A percentile compares a stretch with the other conserved stretches of the same genome.
Conservation (phyloP, 2,329 filamentous ascomycete species). For the Fusarium staphyleae region DNA sequence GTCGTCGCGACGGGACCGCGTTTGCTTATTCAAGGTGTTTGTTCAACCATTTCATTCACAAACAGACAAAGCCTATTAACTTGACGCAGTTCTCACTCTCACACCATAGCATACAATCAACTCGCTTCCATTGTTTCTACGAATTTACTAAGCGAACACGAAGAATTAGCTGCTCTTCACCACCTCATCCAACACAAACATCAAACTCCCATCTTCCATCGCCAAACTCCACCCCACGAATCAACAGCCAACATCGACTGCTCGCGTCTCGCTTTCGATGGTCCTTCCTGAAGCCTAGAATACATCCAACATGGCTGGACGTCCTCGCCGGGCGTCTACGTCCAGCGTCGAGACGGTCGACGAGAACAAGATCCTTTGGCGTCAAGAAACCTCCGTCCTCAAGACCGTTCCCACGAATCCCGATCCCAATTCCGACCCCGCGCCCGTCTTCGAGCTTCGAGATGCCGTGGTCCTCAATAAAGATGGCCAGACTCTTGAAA, state of each 20-base stretch:
- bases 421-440: conserved; percentile 55
- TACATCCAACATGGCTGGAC: conserved; percentile 50
- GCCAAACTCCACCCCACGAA: not conserved
- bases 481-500: conserved; percentile 62
- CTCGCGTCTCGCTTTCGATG: conserved; percentile 20
- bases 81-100: too few species aligned
- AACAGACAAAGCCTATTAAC: not conserved
- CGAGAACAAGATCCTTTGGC: conserved; percentile 46
- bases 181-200: not conserved
- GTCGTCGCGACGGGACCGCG: conserved; percentile 21
- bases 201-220: not conserved
- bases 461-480: conserved; percentile 66
- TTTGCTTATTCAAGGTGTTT: conserved; percentile 1
- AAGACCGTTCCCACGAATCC: conserved; percentile 38
- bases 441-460: conserved; percentile 67
- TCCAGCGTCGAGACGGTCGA: conserved; percentile 56
- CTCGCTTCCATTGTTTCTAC: too few species aligned
- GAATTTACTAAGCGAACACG: too few species aligned
- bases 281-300: conserved; percentile 7
- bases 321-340: conserved; percentile 52
- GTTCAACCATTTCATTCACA: not conserved
- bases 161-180: too few species aligned
- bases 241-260: conserved; percentile 2
- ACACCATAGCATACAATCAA: too few species aligned
- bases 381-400: conserved; percentile 47